Base-by-base conservation (phyloP, 2,329 filamentous ascomycete genomes). In the Xylaria digitata region DNA sequence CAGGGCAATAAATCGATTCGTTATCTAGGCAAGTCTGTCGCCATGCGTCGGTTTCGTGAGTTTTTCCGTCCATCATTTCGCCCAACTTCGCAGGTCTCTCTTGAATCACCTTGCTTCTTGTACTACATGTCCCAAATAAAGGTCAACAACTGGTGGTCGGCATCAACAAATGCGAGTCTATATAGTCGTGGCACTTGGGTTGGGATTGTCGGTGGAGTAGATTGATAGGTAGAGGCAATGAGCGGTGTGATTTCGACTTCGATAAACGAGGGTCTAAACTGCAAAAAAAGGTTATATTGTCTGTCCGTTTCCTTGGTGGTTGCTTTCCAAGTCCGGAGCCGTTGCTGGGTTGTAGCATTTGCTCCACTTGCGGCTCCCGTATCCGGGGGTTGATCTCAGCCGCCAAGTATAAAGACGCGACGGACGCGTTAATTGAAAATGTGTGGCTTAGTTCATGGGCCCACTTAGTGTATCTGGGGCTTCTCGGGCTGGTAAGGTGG, bases 1-100 rank as follows among this genome's bases (percentile, higher is more conserved):
- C 77, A 58, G 85, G 82, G 73, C 82, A 85, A 70, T 87, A 84
- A 32, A 87, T 73, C 7, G 82, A 78, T 67, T 83, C 80, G 37
- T 79, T 71, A 58, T 61, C 68, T 21, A 80, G 68, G 37, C 56
- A 73, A 69, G 42, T 67, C 70, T 49, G 74, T 58, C 61, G 71
- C 73, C 75, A 74, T 5, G 59, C 13, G 40, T 69, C 61, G 40
- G 63, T 40, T 46, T 68, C 55, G n/a, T 32, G 61, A 30, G 52
- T 43, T 52, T 70, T 56, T 54, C 68, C 48, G 66, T 63, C 68
- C 78, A 74, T 75, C 23, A 45, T 71, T 61, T 9, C 19, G 43
- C 46, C 61, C 30, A 65, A n/a, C 49, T 30, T 58, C 11, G 53
- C 23, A 32, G 15, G 34, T 26, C 55, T 65, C 61, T 56, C 52